These are phyloP conservation scores for Boletus barrowsii DNA, from an alignment of 768 basidiomycete genomes.

Conservation along the genomic window DNA sequence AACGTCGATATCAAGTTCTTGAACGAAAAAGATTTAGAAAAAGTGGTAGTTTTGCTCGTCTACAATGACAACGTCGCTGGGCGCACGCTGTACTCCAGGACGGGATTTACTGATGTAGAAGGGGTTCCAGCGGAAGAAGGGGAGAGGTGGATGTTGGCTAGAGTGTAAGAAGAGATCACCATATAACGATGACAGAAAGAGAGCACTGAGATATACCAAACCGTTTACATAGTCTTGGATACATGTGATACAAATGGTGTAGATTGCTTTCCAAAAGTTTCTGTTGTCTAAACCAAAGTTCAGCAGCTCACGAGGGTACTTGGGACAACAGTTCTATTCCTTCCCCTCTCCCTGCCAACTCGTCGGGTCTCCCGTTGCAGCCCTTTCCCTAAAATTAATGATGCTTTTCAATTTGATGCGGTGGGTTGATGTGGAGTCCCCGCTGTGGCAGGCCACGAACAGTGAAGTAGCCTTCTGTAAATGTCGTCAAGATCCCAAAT, in stretches of 20 bases:
- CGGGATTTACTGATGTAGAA: constrained; percentile 18
- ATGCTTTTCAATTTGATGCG: constrained; percentile 56
- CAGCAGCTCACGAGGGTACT: no score
- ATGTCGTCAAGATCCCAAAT: no score
- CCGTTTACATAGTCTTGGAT: neutral
- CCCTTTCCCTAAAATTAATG: constrained; percentile 34
- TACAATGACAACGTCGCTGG: constrained; percentile 13
- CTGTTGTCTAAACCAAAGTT: no score
- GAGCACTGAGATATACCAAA: no score
- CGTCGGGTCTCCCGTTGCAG: constrained; percentile 42
- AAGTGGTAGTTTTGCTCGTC: constrained; percentile 18
- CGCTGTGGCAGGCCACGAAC: constrained; percentile 27
- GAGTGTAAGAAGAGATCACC: constrained; percentile 28
- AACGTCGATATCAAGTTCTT: constrained; percentile 13
- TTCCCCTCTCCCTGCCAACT: constrained; percentile 38
- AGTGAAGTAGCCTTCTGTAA: no score
- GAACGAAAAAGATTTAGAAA: constrained; percentile 3
- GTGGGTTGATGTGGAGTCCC: constrained; percentile 53
- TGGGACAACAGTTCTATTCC: constrained; percentile 18
- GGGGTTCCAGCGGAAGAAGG: constrained; percentile 7
- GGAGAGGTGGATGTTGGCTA: constrained; percentile 21
- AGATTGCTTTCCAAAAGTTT: no score
- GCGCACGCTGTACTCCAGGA: constrained; percentile 18
- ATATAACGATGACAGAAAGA: no score
- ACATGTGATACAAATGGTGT: neutral